Percentiles rank a stretch among this genome's conserved stretches.
These are phyloP conservation scores for Clarireedia monteithiana DNA, from an alignment of 2,329 filamentous ascomycete genomes.

Conservation along the genomic window DNA sequence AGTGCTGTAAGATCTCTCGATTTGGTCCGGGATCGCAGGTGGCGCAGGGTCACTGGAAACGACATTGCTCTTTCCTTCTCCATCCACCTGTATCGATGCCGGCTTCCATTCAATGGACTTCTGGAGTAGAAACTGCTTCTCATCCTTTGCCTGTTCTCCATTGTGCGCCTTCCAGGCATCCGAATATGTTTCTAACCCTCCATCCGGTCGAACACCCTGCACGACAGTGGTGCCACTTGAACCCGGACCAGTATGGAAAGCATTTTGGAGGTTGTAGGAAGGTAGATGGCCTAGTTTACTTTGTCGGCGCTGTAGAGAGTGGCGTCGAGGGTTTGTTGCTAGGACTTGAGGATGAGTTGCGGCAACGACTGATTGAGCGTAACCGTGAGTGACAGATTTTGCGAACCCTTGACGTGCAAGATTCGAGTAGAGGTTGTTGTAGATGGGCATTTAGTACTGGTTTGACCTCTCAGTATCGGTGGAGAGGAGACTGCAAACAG, in stretches of 20 bases:
- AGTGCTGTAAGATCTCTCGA: slow-evolving; percentile 23
- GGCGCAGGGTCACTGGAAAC: slow-evolving; percentile 8
- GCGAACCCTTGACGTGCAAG: slow-evolving; percentile 96
- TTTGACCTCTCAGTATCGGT: slow-evolving; percentile 52
- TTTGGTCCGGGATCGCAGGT: slow-evolving; percentile 14
- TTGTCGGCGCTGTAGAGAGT: slow-evolving; percentile 45
- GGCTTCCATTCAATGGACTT: slow-evolving; percentile 86
- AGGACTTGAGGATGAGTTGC: slow-evolving; percentile 79
- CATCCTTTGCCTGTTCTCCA: slow-evolving; percentile 66
- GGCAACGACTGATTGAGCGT: slow-evolving; percentile 95
- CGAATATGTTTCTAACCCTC: slow-evolving; percentile 81
- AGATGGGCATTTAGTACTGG: slow-evolving; percentile 83
- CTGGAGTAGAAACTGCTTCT: slow-evolving; percentile 85
- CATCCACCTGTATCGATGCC: slow-evolving; percentile 20
- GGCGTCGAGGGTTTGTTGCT: slow-evolving; percentile 59
- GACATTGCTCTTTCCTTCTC: slow-evolving; percentile 15
- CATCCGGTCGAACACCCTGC: slow-evolving; percentile 53
- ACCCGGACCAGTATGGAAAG: slow-evolving; percentile 52
- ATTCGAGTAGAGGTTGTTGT: slow-evolving; percentile 61
- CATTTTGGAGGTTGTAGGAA: slow-evolving; percentile 63
- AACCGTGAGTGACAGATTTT: slow-evolving; percentile 95
- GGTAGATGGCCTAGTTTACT: slow-evolving; percentile 41
- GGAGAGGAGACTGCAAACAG: slow-evolving; percentile 24
- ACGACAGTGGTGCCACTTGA: slow-evolving; percentile 35
- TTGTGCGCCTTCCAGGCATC: slow-evolving; percentile 81